Evolutionary conservation across 2,329 filamentous ascomycete genomes (phyloP).

Genomic region (Diaporthe sp.): DNA sequence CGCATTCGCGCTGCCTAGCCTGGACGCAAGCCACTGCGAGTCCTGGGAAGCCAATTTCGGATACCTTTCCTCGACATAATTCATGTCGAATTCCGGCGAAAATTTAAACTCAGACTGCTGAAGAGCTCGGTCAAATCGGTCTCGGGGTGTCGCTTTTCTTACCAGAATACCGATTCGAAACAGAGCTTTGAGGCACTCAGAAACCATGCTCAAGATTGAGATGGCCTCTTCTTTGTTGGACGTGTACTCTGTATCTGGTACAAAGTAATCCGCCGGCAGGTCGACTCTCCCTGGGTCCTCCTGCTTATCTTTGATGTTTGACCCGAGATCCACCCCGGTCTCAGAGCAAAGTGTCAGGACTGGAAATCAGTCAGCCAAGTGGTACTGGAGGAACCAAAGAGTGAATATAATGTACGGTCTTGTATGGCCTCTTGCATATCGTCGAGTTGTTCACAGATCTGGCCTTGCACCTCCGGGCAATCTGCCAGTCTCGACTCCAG

Average conservation of each 20-base stretch:
- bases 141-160: neutral
- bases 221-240: neutral
- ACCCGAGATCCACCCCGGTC: neutral
- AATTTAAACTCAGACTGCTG: neutral
- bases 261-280: neutral
- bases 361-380: neutral
- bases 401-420: neutral
- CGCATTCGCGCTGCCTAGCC: neutral
- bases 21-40: neutral
- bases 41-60: neutral
- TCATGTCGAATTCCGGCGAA: neutral
- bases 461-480: neutral
- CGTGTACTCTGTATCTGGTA: neutral
- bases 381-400: neutral
- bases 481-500: neutral
- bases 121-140: neutral
- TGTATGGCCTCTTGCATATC: neutral
- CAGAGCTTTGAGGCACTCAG: neutral
- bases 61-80: neutral
- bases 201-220: neutral
- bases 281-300: neutral
- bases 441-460: neutral
- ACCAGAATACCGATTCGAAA: neutral
- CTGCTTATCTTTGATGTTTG: neutral
- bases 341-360: neutral